Percentiles rank a stretch among this genome's conserved stretches.
These are phyloP conservation scores for Thielaviopsis cerberus DNA, from an alignment of 2,329 filamentous ascomycete species.

Conservation along the genomic window DNA sequence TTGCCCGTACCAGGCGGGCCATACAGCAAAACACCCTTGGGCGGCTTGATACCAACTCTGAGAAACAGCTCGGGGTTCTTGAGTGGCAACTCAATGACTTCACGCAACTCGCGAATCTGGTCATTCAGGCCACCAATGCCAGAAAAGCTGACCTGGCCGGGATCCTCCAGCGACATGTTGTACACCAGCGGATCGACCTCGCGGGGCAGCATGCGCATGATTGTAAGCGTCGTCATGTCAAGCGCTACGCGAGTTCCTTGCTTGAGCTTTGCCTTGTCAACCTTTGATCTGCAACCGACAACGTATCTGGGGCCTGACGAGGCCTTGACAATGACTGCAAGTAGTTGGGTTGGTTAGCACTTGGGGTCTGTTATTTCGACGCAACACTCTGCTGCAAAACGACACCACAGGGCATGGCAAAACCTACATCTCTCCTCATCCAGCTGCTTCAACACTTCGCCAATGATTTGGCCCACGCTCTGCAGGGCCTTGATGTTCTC, in stretches of 20 bases:
- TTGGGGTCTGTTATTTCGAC: background rate
- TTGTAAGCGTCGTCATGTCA: conserved; percentile 98
- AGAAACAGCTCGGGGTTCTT: conserved; percentile 98
- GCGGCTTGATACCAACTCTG: conserved; percentile 93
- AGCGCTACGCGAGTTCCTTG: conserved; percentile 94
- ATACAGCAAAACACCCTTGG: conserved; percentile 90
- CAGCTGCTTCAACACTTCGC: conserved; percentile 94
- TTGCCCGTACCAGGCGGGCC: conserved; percentile 94
- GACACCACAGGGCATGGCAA: background rate
- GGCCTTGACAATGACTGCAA: conserved; percentile 85
- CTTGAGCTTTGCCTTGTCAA: conserved; percentile 93
- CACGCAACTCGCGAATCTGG: conserved; percentile 88
- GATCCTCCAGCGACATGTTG: conserved; percentile 98
- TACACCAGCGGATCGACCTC: conserved; percentile 97
- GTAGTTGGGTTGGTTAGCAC: background rate
- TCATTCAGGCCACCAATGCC: conserved; percentile 96
- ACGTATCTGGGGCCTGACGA: conserved; percentile 95
- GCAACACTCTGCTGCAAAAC: conserved; percentile 3
- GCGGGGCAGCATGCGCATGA: conserved; percentile 98
- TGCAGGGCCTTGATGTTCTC: conserved; percentile 99
- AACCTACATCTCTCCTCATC: conserved; percentile 90
- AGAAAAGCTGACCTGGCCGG: conserved; percentile 90
- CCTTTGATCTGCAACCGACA: conserved; percentile 93
- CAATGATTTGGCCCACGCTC: conserved; percentile 97
- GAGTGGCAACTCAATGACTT: conserved; percentile 91